These are phyloP conservation scores for Microbotryomycetes sp. DNA, from an alignment of 1,284 basidiomycete genomes.

Conservation along the genomic window DNA sequence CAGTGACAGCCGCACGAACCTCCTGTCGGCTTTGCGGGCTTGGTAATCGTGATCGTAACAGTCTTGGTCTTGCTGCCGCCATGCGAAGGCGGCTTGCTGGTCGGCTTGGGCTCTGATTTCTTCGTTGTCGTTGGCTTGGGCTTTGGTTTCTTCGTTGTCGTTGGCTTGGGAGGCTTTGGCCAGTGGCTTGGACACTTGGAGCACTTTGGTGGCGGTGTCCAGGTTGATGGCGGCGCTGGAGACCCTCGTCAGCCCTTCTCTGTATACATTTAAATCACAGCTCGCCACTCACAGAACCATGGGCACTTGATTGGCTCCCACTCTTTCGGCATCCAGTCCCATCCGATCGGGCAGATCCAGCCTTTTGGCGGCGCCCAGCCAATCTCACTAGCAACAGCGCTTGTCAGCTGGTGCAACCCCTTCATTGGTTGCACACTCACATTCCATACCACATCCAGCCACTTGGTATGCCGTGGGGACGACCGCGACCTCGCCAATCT, in stretches of 20 bases:
- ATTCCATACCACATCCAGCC: slow-evolving; percentile 7
- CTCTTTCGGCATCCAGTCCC: background rate
- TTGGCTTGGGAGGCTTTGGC: background rate
- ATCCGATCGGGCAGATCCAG: slow-evolving; percentile 1
- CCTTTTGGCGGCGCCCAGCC: slow-evolving; percentile 6
- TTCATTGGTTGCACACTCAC: background rate
- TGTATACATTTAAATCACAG: no score
- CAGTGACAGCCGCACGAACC: no score
- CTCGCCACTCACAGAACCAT: background rate
- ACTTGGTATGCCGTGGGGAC: background rate
- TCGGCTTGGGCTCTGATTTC: background rate
- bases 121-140: background rate
- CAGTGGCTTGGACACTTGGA: background rate
- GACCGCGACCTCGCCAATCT: background rate
- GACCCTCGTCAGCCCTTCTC: background rate
- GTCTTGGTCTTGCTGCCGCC: background rate
- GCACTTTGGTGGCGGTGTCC: background rate
- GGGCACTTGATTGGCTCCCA: background rate
- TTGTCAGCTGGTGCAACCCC: background rate
- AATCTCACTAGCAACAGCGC: background rate
- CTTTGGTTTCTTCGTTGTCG: background rate
- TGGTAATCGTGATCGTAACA: background rate
- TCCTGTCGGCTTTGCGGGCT: background rate
- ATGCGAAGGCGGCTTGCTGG: background rate
- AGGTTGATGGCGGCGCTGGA: background rate